Percentiles rank a stretch among this genome's conserved stretches.
Conservation (phyloP, 345 rosid species). For the Clarkia xantiana region DNA sequence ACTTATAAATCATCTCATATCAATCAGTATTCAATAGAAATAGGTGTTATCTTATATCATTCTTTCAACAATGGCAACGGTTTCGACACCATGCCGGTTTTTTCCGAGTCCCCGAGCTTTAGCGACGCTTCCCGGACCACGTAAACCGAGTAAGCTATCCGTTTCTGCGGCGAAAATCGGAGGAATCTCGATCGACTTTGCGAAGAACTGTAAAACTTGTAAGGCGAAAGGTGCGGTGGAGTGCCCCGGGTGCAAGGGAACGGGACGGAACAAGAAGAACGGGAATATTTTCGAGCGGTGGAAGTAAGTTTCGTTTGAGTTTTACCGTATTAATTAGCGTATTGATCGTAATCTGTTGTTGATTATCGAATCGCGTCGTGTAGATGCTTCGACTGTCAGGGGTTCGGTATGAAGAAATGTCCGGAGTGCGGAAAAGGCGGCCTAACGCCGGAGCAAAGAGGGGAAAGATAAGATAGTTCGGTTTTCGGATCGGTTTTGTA, state of each 20-base stretch:
- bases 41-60: no score
- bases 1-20: no score
- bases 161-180: no score
- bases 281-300: slow-evolving; percentile 81
- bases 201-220: slow-evolving; percentile 41
- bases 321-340: not conserved
- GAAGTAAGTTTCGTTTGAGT: slow-evolving; percentile 35
- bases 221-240: slow-evolving; percentile 67
- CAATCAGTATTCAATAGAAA: no score
- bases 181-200: no score
- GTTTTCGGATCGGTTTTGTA: no score
- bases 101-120: no score
- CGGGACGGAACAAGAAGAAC: slow-evolving; percentile 64
- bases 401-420: slow-evolving; percentile 62
- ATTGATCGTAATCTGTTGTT: not conserved
- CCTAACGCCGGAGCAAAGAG: slow-evolving; percentile 63
- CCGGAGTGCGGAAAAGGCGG: slow-evolving; percentile 69
- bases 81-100: no score
- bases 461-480: slow-evolving; percentile 36
- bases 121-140: no score
- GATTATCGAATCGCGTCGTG: not conserved
- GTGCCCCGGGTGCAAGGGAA: slow-evolving; percentile 76
- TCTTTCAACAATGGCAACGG: no score
- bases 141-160: no score
- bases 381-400: slow-evolving; percentile 80